These are phyloP conservation scores for Stylosanthes scabra DNA, from an alignment of 331 rosid genomes.

Conservation along the genomic window DNA sequence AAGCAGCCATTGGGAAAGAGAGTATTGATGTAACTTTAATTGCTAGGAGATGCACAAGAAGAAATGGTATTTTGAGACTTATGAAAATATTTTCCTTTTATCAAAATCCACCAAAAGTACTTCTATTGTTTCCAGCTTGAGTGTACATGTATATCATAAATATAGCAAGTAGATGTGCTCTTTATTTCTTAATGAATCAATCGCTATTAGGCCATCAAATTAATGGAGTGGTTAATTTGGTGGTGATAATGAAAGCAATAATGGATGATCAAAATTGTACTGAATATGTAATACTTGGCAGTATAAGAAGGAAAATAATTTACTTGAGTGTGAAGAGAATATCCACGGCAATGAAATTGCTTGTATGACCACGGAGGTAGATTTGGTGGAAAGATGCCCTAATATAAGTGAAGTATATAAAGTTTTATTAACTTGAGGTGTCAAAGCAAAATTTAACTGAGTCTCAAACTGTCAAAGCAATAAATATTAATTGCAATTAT, in stretches of 20 bases:
- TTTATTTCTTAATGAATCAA: constrained; percentile 10
- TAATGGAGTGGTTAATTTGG: constrained; percentile 27
- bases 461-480: background rate
- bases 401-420: background rate
- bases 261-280: constrained; percentile 23
- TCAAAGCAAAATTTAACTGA: background rate
- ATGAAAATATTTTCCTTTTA: constrained; percentile 24
- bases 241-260: constrained; percentile 40
- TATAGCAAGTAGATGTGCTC: constrained; percentile 4
- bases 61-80: constrained; percentile 69
- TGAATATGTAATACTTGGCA: constrained; percentile 5
- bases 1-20: constrained; percentile 89
- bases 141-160: constrained; percentile 25
- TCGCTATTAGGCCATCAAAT: constrained; percentile 17
- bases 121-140: constrained; percentile 31
- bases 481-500: background rate
- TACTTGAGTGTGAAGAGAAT: constrained; percentile 16
- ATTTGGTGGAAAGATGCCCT: constrained; percentile 18
- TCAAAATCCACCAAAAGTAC: constrained; percentile 20
- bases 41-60: constrained; percentile 97
- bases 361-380: constrained; percentile 12
- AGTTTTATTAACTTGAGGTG: constrained; percentile 25
- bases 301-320: constrained; percentile 4
- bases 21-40: constrained; percentile 84
- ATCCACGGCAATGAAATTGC: background rate